A percentile compares a stretch with the other conserved stretches of the same genome.
phyloP scores from a whole-genome alignment of 257 asterid species.

The Coffea eugenioides region DNA sequence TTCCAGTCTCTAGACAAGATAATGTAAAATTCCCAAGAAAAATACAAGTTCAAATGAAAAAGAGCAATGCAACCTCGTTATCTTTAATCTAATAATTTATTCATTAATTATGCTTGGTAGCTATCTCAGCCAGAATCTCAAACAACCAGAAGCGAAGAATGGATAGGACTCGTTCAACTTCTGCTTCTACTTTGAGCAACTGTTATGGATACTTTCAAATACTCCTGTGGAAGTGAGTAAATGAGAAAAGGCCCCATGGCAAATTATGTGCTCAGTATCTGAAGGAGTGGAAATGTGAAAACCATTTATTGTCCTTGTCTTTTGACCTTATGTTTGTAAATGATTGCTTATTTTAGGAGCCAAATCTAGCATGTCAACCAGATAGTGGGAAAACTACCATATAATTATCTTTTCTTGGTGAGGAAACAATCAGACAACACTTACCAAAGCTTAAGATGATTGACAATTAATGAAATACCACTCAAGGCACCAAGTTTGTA shows the following conservation, averaged over 20 bases:
- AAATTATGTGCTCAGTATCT: not conserved
- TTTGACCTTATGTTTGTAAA: not conserved
- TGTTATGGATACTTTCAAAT: not conserved
- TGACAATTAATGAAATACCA: constrained; percentile 1
- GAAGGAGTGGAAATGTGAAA: not conserved
- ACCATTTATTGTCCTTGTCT: not conserved
- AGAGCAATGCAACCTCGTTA: not conserved
- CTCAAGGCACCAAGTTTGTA: not conserved
- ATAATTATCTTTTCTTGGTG: not conserved
- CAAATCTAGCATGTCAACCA: not conserved
- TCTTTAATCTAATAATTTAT: not conserved
- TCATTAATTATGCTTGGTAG: not conserved
- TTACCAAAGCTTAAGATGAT: not conserved
- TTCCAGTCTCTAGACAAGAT: not conserved
- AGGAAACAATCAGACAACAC: too few species aligned
- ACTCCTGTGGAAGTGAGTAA: not conserved
- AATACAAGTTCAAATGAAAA: not conserved
- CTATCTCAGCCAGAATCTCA: not conserved
- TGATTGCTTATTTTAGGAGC: not conserved
- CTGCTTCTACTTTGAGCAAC: not conserved
- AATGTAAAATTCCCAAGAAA: not conserved
- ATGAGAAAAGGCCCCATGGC: not conserved
- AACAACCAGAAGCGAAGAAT: not conserved
- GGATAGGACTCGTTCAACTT: not conserved
- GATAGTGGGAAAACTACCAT: not conserved